These are phyloP conservation scores for Ascochyta koolunga DNA, from an alignment of 2,329 filamentous ascomycete species.

Conservation along the genomic window DNA sequence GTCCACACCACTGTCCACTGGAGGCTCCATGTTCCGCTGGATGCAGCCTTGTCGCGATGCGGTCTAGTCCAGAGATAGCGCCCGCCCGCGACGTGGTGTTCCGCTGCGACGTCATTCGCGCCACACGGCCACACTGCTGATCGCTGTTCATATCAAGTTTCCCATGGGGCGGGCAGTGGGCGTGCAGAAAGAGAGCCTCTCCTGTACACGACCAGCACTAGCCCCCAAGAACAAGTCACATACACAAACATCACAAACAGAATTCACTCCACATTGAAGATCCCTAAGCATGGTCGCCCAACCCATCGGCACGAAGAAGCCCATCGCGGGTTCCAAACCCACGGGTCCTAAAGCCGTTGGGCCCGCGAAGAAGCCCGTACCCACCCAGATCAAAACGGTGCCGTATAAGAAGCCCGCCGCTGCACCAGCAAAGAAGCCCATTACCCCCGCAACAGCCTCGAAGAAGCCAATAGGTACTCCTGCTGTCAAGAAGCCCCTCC, in stretches of 20 bases:
- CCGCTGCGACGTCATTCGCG: slow-evolving; percentile 25
- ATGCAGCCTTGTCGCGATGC: slow-evolving; percentile 29
- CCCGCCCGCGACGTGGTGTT: slow-evolving; percentile 17
- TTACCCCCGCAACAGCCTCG: slow-evolving; percentile 1
- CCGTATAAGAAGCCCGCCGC: slow-evolving; percentile 26
- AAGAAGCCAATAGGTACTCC: slow-evolving; percentile 11
- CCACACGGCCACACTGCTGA: slow-evolving; percentile 17
- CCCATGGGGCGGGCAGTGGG: slow-evolving; percentile 10
- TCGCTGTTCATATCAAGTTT: slow-evolving; percentile 12
- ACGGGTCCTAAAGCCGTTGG: slow-evolving; percentile 21
- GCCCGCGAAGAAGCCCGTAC: slow-evolving; percentile 24
- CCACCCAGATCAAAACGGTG: slow-evolving; percentile 19
- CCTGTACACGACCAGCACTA: background rate
- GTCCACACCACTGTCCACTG: slow-evolving; percentile 19
- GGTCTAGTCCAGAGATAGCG: slow-evolving; percentile 21
- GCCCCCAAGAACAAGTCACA: background rate
- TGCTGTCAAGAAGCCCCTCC: slow-evolving; percentile 18
- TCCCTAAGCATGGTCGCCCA: slow-evolving; percentile 29
- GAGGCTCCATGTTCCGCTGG: slow-evolving; percentile 24
- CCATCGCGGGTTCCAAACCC: slow-evolving; percentile 20
- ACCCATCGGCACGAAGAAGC: slow-evolving; percentile 36
- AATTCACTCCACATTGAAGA: background rate
- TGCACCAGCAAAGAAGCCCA: slow-evolving; percentile 20
- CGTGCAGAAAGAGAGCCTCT: background rate
- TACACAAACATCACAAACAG: background rate